Evolutionary conservation across 2,329 filamentous ascomycete species (phyloP).

Genomic region (Curvularia lunata): DNA sequence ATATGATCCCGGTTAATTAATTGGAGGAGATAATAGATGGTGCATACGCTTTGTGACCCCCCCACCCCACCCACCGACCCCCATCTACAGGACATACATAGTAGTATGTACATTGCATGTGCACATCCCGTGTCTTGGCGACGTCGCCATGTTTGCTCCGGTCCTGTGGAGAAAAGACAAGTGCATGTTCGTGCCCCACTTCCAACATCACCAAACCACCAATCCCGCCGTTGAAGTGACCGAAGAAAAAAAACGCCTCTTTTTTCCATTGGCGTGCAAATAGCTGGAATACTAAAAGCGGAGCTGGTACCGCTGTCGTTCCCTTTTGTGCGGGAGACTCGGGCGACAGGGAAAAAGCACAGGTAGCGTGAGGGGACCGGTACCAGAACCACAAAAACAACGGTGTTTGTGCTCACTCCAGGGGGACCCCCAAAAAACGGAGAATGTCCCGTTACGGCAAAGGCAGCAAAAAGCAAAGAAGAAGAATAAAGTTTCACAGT

Average conservation of each 20-base stretch:
- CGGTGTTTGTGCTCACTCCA: no score
- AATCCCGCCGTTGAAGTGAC: not conserved
- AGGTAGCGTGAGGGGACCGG: no score
- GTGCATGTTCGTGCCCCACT: not conserved
- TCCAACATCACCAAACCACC: not conserved
- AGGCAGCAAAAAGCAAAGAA: not conserved
- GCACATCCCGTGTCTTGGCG: not conserved
- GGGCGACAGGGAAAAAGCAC: not conserved
- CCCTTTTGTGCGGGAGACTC: not conserved
- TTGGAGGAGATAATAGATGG: not conserved
- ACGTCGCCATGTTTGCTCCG: not conserved
- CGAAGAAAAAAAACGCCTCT: not conserved
- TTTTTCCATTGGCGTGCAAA: not conserved
- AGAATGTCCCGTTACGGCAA: not conserved
- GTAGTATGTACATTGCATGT: not conserved
- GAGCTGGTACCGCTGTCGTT: no score
- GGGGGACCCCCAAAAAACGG: not conserved
- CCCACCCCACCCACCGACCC: no score
- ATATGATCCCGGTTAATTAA: not conserved
- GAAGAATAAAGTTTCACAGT: not conserved
- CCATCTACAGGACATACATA: no score
- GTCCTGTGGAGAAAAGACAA: not conserved
- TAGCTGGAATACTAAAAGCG: not conserved
- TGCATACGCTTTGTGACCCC: no score
- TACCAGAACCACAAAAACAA: no score